These are phyloP conservation scores for Plasmodium fragile DNA, from an alignment of 169 alveolate species.

Conservation along the genomic window DNA sequence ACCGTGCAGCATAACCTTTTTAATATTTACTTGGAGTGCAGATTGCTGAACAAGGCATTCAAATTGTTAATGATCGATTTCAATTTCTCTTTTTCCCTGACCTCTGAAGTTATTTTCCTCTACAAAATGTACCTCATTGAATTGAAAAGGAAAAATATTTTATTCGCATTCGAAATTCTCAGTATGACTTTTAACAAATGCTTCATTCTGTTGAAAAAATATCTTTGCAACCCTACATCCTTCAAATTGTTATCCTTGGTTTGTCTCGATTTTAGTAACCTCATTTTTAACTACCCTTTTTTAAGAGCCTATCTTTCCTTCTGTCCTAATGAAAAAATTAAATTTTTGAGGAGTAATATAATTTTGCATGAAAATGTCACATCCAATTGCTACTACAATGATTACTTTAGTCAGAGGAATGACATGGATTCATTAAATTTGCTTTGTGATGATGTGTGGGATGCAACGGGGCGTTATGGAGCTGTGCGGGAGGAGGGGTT, in stretches of 20 bases:
- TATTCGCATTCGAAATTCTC: constrained; percentile 33
- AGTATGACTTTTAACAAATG: constrained; percentile 48
- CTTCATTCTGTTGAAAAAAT: constrained; percentile 52
- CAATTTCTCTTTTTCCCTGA: constrained; percentile 64
- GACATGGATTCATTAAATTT: background rate
- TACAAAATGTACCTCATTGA: constrained; percentile 66
- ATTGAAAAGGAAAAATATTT: constrained; percentile 50
- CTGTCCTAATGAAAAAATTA: constrained; percentile 22
- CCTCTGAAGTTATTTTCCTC: constrained; percentile 54
- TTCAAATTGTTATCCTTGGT: constrained; percentile 61
- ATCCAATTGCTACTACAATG: background rate
- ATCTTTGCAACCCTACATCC: constrained; percentile 59
- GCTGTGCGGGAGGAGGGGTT: background rate
- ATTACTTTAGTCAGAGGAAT: background rate
- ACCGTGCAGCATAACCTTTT: constrained; percentile 51
- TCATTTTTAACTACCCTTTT: constrained; percentile 54
- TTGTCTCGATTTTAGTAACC: constrained; percentile 33
- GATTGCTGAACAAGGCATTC: constrained; percentile 49
- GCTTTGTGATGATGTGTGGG: background rate
- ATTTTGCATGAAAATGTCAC: constrained; percentile 19
- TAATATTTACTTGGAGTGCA: constrained; percentile 61
- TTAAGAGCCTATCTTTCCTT: constrained; percentile 15
- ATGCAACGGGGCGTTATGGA: background rate
- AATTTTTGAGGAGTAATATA: constrained; percentile 40
- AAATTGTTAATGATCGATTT: constrained; percentile 32